Conservation (phyloP, 208 protist species). For the Leishmania braziliensis region DNA sequence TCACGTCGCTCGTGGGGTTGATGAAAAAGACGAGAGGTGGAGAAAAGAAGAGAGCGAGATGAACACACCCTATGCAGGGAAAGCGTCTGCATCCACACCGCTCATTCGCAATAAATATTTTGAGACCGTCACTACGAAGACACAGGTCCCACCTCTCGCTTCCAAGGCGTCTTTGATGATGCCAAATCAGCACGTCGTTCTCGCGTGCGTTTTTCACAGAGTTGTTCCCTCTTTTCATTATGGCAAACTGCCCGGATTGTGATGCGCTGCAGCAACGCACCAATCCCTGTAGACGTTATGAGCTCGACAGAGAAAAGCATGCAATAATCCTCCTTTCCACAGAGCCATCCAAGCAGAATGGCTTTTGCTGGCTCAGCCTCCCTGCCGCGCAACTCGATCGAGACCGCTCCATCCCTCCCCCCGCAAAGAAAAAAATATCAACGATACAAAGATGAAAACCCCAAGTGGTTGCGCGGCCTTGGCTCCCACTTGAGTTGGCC, state of each 20-base stretch:
- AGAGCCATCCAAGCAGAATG: neutral
- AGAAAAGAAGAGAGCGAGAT: neutral
- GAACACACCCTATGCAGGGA: neutral
- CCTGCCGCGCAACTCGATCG: neutral
- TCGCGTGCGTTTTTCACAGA: too few relatives aligned
- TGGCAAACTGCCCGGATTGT: neutral
- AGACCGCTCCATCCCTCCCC: too few relatives aligned
- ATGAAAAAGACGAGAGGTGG: too few relatives aligned
- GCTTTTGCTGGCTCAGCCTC: neutral
- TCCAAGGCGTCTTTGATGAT: too few relatives aligned
- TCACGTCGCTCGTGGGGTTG: neutral
- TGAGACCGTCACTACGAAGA: too few relatives aligned
- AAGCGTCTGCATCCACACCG: too few relatives aligned
- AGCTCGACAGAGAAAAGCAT: neutral
- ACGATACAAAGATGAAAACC: neutral
- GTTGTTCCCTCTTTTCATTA: too few relatives aligned
- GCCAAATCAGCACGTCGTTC: too few relatives aligned
- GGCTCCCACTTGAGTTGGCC: neutral
- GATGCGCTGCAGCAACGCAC: neutral
- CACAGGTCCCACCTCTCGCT: too few relatives aligned
- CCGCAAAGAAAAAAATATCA: neutral
- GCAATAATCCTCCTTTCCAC: neutral
- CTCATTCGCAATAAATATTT: too few relatives aligned
- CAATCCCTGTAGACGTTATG: neutral
- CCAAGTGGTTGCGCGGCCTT: neutral